Conservation (phyloP, 2,329 filamentous ascomycete genomes). For the Hypoxylon sp. region DNA sequence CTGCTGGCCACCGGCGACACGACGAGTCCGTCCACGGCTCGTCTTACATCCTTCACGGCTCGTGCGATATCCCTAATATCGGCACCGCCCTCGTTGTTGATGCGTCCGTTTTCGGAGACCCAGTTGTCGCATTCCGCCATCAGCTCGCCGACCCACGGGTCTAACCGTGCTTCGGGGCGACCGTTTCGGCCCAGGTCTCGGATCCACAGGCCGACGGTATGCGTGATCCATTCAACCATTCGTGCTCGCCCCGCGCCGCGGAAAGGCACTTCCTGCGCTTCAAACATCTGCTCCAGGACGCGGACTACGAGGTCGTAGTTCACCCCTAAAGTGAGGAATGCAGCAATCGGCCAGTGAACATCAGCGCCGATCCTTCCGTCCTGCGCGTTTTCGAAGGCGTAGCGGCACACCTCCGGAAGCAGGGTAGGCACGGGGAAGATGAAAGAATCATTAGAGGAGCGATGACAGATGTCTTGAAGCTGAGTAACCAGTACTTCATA, state of each 20-base stretch:
- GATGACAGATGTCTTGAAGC: constrained; percentile 73
- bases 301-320: constrained; percentile 68
- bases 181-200: constrained; percentile 54
- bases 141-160: constrained; percentile 53
- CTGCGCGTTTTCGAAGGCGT: constrained; percentile 69
- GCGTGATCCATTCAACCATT: constrained; percentile 67
- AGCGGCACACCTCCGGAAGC: constrained; percentile 72
- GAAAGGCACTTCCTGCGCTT: constrained; percentile 70
- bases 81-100: constrained; percentile 58
- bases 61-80: constrained; percentile 60
- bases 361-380: constrained; percentile 69
- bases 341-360: constrained; percentile 66
- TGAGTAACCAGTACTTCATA: constrained; percentile 77
- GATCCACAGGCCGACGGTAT: constrained; percentile 60
- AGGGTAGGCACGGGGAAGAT: constrained; percentile 73
- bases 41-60: constrained; percentile 56
- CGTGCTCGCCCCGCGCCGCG: constrained; percentile 62
- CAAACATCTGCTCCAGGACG: constrained; percentile 67
- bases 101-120: constrained; percentile 53
- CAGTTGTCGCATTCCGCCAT: constrained; percentile 62
- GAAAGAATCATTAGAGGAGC: constrained; percentile 72
- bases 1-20: constrained; percentile 56
- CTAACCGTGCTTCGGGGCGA: constrained; percentile 46
- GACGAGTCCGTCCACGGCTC: constrained; percentile 59
- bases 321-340: constrained; percentile 68